phyloP scores from a whole-genome alignment of 1,284 basidiomycete species.

The Trametes polyzona region DNA sequence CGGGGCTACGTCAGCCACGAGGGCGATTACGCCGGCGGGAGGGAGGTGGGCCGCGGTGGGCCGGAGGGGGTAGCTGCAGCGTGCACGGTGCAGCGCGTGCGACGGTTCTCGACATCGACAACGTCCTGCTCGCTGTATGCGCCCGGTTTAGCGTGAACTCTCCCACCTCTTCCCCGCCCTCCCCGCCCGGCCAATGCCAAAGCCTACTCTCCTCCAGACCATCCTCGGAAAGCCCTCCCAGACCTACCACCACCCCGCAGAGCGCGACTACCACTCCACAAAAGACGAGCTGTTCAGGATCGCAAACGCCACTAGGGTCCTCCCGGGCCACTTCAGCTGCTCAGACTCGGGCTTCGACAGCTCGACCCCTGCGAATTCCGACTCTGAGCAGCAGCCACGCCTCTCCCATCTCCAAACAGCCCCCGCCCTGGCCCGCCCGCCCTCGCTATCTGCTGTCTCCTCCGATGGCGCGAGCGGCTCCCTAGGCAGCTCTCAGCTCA shows the following conservation, averaged over 20 bases:
- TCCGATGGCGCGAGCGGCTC: conserved; percentile 10
- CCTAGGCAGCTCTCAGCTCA: not conserved
- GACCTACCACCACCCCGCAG: conserved; percentile 50
- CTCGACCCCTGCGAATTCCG: conserved; percentile 23
- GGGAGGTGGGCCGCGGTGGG: not conserved
- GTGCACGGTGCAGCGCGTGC: not conserved
- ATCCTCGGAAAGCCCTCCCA: conserved; percentile 62
- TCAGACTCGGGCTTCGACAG: conserved; percentile 24
- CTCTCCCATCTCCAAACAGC: conserved; percentile 1
- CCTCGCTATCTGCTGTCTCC: conserved; percentile 5
- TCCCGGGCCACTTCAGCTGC: conserved; percentile 25
- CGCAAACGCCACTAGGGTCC: conserved; percentile 26
- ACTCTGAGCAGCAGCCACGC: conserved; percentile 17
- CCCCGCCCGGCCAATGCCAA: conserved; percentile 44
- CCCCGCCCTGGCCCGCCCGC: conserved; percentile 7
- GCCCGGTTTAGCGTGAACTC: not conserved
- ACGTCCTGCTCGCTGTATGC: conserved; percentile 10
- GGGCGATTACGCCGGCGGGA: not conserved
- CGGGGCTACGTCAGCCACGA: conserved; percentile 1
- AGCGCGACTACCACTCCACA: conserved; percentile 54
- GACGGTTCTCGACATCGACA: conserved; percentile 10
- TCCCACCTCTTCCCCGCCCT: conserved; percentile 6
- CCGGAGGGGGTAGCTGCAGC: not conserved
- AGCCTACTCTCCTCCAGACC: conserved; percentile 61
- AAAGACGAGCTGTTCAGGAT: conserved; percentile 42